Evolutionary conservation across 345 rosid species (phyloP), one percentile per base, ranked within the genome.

Genomic region (Eutrema heterophyllum): DNA sequence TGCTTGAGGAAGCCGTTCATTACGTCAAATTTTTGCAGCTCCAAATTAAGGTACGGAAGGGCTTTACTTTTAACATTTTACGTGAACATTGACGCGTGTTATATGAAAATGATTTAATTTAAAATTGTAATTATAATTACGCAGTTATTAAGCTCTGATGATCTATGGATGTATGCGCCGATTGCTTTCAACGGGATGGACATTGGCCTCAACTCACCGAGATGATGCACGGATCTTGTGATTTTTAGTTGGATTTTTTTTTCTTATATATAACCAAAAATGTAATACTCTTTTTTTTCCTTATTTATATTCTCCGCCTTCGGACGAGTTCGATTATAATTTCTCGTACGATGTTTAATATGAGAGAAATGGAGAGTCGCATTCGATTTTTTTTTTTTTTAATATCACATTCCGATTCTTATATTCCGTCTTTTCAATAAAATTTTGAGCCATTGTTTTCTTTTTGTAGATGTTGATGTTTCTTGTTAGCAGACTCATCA

Each of bases 1-100:
- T 92, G 97, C 93, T 92, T 56, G 97, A 92, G 79, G 97, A 92
- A 86, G 96, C 97, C 15, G 97, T 89, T 49, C 86, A 84, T 15
- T 92, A 92, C 51, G 97, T 92, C 16, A 88, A 89, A 81, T 89
- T 92, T 70, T 76, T 92, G 83, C 97, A 89, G 65, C 89, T 89
- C 51, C 98, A 90, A 76, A 90, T 92, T 46, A 87, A 87, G 96
- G 97, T 88, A 67, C 5, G 15, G 9, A 50, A 14, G 14, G 5
- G 26, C 29, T 36, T 61, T 33, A 24, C 24, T 32, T 59, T 68
- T 1, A 33, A 32, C 9, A 36, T n/a, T 41, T 32, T 52, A 43
- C 45, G 32, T 41, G 21, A 43, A 75, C 13, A 32, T 49, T 24
- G 7, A 65, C 57, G 56, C 57, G 67, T 39, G 6, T 18, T 18